These are phyloP conservation scores for Starmerella stigmatis DNA, from an alignment of 805 yeast genomes.

Conservation along the genomic window DNA sequence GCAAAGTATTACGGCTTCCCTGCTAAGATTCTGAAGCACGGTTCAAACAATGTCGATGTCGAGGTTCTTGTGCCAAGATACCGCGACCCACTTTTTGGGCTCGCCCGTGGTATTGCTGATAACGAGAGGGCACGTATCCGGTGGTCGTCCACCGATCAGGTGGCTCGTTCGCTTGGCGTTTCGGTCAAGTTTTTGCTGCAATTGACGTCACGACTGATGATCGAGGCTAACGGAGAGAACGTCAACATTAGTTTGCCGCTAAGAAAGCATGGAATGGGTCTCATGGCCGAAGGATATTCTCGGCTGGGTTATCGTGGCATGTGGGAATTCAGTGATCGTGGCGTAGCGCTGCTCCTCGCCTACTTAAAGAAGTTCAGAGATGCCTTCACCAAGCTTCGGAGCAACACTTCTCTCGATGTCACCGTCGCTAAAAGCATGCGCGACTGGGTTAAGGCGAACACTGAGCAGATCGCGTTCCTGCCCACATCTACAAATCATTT, in stretches of 20 bases:
- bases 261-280: slow-evolving; percentile 67
- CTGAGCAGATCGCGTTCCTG: slow-evolving; percentile 42
- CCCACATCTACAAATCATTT: slow-evolving; percentile 70
- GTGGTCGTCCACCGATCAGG: slow-evolving; percentile 58
- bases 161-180: slow-evolving; percentile 46
- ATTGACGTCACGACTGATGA: slow-evolving; percentile 61
- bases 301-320: slow-evolving; percentile 44
- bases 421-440: slow-evolving; percentile 31
- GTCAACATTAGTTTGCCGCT: slow-evolving; percentile 71
- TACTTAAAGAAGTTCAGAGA: slow-evolving; percentile 54
- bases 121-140: slow-evolving; percentile 46
- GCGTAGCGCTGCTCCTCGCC: slow-evolving; percentile 52
- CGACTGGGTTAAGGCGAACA: slow-evolving; percentile 40
- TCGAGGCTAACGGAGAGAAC: slow-evolving; percentile 38
- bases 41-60: slow-evolving; percentile 30
- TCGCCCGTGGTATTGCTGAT: slow-evolving; percentile 52
- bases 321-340: slow-evolving; percentile 79
- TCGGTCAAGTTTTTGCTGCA: slow-evolving; percentile 61
- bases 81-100: slow-evolving; percentile 43
- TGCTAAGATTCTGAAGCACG: slow-evolving; percentile 36
- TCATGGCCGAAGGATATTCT: slow-evolving; percentile 82
- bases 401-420: not conserved
- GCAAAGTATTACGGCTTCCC: slow-evolving; percentile 80
- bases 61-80: slow-evolving; percentile 20
- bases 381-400: slow-evolving; percentile 9